Evolutionary conservation across 371 early-diverging fungal genomes (phyloP), one percentile per base, ranked within the genome.

Genomic region (Zychaea mexicana): DNA sequence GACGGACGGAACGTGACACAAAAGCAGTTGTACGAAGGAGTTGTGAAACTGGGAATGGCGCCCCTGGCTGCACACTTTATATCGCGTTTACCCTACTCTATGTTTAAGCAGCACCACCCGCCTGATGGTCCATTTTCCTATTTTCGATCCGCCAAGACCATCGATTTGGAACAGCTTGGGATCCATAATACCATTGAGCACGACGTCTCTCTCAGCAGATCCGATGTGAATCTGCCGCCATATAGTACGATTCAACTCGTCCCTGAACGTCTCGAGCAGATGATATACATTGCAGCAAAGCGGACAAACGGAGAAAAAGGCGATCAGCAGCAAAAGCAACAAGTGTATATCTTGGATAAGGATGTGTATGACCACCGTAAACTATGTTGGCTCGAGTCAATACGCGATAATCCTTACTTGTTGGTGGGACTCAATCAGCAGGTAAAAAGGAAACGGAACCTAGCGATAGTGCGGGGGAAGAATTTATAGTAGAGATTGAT

Each of bases 151-250:
- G 15, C 56, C 0, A 15, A 39, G 15, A 55, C 57, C 0, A 28
- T 78, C 30, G 65, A 76, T 55, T 33, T 78, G n/a, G 66, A 73
- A 24, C 63, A 64, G 3, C 26, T 79, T 9, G 65, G 60, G 1
- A 62, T 66, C 1, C 65, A 65, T 36, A 66, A 62, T 42, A n/a
- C 72, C 2, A 36, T 79, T 12, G 79, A 79, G 57, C 79, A 77
- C 36, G 79, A 79, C 58, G 79, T 70, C 12, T 77, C 77, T 5
- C 56, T 77, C 17, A 72, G 68, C 9, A 59, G 79, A 17, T 49
- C 61, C 12, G 79, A 79, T 61, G 32, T 33, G 0, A 36, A 58
- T 17, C 0, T 69, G 7, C 28, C 33, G 13, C 71, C 71, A 2
- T 28, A 65, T 33, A 58, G 36, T 21, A 46, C 66, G 3, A 45